Percentiles rank a stretch among this genome's conserved stretches.
Conservation (phyloP, 106 monocot species). For the Acorus calamus region DNA sequence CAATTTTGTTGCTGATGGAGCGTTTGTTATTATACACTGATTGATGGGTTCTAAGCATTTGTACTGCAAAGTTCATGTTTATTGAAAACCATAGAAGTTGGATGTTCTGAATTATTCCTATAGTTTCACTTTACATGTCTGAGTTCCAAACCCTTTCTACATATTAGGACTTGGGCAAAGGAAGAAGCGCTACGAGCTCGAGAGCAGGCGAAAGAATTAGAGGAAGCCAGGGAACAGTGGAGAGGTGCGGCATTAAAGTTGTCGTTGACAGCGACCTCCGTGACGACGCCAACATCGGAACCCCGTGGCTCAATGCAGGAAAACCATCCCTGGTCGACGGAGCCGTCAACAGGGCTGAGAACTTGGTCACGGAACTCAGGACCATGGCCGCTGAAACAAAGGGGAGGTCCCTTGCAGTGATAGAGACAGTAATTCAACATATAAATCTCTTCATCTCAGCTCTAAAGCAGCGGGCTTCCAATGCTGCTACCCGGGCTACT, state of each 20-base stretch:
- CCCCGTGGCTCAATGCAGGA: constrained; percentile 56
- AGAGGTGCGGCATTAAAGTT: constrained; percentile 74
- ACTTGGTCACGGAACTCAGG: constrained; percentile 43
- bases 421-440: constrained; percentile 39
- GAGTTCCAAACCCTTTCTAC: no score
- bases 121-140: no score
- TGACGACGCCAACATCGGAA: constrained; percentile 55
- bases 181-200: constrained; percentile 86
- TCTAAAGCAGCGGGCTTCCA: constrained; percentile 16
- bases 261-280: constrained; percentile 77
- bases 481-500: not conserved
- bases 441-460: constrained; percentile 26
- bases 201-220: constrained; percentile 72
- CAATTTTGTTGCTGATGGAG: no score
- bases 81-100: no score
- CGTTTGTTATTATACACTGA: no score
- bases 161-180: constrained; percentile 79
- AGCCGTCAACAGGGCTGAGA: constrained; percentile 34
- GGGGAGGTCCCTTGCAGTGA: constrained; percentile 23
- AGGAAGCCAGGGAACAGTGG: constrained; percentile 77
- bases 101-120: no score
- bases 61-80: no score
- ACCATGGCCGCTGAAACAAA: constrained; percentile 45
- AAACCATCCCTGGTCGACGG: constrained; percentile 30
- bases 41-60: no score